A percentile compares a stretch with the other conserved stretches of the same genome.
Evolutionary conservation across 1,284 basidiomycete genomes (phyloP).

Genomic region (Naganishia liquefaciens): DNA sequence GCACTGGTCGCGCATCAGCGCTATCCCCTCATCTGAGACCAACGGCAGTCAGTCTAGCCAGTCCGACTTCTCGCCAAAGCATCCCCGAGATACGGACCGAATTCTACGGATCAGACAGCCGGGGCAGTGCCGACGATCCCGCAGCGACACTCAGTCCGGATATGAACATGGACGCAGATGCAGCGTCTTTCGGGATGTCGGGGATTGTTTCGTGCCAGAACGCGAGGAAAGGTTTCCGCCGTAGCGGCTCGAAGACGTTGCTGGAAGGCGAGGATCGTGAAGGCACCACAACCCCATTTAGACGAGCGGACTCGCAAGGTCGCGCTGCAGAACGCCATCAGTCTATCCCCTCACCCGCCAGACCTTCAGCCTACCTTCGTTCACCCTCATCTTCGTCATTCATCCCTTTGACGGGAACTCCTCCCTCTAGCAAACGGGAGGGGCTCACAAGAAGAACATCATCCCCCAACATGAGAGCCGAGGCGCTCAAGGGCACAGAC

Average conservation of each 20-base stretch:
- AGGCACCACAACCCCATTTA: background rate
- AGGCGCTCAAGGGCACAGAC: background rate
- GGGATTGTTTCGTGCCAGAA: background rate
- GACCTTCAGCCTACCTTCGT: background rate
- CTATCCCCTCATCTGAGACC: conserved; percentile 1
- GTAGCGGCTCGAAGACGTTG: background rate
- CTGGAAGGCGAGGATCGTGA: background rate
- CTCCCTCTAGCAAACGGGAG: background rate
- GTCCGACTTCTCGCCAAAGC: background rate
- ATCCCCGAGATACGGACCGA: conserved; percentile 7
- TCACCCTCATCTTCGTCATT: conserved; percentile 12
- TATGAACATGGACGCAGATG: conserved; percentile 2
- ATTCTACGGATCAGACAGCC: background rate
- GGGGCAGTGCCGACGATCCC: background rate
- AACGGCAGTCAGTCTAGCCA: background rate
- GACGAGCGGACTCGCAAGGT: background rate
- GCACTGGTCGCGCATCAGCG: background rate
- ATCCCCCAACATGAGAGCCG: conserved; percentile 15
- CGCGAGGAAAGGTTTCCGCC: background rate
- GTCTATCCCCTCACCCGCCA: background rate
- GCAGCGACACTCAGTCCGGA: conserved; percentile 1
- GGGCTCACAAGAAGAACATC: conserved; percentile 15
- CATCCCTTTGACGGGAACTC: background rate
- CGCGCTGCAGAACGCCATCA: conserved; percentile 5
- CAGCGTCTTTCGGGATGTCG: background rate